Evolutionary conservation across 352 stramenopile genomes (phyloP), one percentile per base, ranked within the genome.

Genomic region (Phytophthora quininea): DNA sequence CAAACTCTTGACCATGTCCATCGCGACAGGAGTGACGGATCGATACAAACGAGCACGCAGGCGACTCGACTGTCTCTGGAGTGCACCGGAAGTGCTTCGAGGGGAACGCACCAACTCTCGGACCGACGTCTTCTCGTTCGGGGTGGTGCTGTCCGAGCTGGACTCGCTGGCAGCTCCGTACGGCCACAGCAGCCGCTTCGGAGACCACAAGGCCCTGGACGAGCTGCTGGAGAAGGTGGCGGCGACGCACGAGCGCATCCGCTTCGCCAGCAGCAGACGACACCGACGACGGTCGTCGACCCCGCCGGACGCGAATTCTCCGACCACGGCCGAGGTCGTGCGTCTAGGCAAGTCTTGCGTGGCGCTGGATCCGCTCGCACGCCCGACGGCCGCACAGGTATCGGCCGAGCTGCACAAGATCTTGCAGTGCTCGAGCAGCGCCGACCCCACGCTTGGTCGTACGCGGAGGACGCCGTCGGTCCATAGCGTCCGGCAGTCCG

Each of bases 81-180:
- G 53, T 37, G 77, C 86, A 0, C 84, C 86, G 0, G 86, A 93
- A 47, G 76, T 85, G 27, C 74, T 84, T 62, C 54, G 74, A 2
- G 76, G 79, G 8, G 68, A 76, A 40, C 63, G 69, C 10, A 80
- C 69, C 35, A 80, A 76, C 46, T 67, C 78, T 3, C 78, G 75
- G 63, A 71, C 77, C 48, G 81, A 90, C 67, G 54, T 90, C 6
- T 90, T 84, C 48, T 83, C 76, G 10, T 79, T 90, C 40, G 81
- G 79, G 38, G 63, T 90, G n/a, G 52, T 90, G 55, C 59, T 90
- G 2, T 78, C 76, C 2, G 81, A 88, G 59, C 54, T 90, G 19
- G 81, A 87, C 59, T 72, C 77, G 30, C 31, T 67, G 0, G 57
- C 62, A 9, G 14, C 54, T 1, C 60, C 67, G 12, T 79, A 79